A percentile compares a stretch with the other conserved stretches of the same genome.
These are phyloP conservation scores for Biancaea sappan DNA, from an alignment of 306 rosid genomes.

Conservation along the genomic window DNA sequence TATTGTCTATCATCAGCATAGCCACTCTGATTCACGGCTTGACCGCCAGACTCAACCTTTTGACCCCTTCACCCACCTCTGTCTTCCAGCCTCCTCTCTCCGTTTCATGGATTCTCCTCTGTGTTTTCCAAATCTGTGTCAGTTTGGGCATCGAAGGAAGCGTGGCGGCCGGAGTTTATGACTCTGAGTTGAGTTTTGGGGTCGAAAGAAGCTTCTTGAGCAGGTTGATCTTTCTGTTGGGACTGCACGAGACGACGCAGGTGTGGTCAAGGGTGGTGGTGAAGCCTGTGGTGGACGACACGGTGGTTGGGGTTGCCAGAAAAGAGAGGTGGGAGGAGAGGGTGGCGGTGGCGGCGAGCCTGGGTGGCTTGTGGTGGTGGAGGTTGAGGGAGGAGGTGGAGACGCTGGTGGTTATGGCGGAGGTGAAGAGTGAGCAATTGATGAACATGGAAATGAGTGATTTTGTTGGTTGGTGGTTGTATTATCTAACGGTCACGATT, in stretches of 20 bases:
- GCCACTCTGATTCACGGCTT: constrained; percentile 54
- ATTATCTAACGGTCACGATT: constrained; percentile 63
- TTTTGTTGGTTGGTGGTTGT: constrained; percentile 65
- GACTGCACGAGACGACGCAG: constrained; percentile 71
- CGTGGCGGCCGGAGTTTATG: constrained; percentile 40
- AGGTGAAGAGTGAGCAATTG: constrained; percentile 52
- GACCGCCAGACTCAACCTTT: constrained; percentile 41
- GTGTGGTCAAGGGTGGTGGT: constrained; percentile 80
- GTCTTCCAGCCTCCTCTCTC: constrained; percentile 42
- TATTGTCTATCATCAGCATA: constrained; percentile 50
- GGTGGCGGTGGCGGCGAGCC: constrained; percentile 52
- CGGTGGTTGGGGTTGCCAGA: constrained; percentile 49
- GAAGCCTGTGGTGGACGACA: constrained; percentile 84
- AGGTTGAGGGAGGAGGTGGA: constrained; percentile 73
- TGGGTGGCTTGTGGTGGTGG: constrained; percentile 84
- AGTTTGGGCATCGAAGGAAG: constrained; percentile 65
- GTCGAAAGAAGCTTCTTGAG: constrained; percentile 48
- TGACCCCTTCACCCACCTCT: constrained; percentile 12
- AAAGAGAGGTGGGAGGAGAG: constrained; percentile 60
- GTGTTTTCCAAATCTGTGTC: constrained; percentile 66
- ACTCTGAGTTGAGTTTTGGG: constrained; percentile 21
- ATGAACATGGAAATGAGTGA: constrained; percentile 55
- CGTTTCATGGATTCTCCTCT: constrained; percentile 67
- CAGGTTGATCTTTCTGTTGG: constrained; percentile 59
- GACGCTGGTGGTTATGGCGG: constrained; percentile 60